These are phyloP conservation scores for Phytophthora fragariae DNA, from an alignment of 352 stramenopile species.

Conservation along the genomic window DNA sequence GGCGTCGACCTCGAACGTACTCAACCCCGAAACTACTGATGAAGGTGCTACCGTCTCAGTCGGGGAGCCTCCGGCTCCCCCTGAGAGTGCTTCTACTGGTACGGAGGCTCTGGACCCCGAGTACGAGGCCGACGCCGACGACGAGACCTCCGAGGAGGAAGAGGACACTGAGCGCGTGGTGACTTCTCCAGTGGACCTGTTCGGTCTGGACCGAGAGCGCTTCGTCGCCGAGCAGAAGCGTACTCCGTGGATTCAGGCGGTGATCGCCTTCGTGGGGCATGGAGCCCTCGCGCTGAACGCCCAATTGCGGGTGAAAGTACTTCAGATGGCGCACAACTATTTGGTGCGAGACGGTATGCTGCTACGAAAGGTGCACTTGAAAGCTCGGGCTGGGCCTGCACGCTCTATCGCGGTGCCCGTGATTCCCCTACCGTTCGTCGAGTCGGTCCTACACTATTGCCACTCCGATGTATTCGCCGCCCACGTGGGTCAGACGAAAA, in stretches of 20 bases:
- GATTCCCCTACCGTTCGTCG: slow-evolving; percentile 7
- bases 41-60: too few species aligned
- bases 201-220: too few species aligned
- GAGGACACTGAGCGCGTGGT: too few species aligned
- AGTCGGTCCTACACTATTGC: slow-evolving; percentile 19
- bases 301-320: background rate
- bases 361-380: slow-evolving; percentile 2
- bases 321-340: background rate
- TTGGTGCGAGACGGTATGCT: background rate
- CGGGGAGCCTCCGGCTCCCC: too few species aligned
- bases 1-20: too few species aligned
- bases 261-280: slow-evolving; percentile 1
- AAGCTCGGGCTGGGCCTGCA: background rate
- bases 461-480: slow-evolving; percentile 11
- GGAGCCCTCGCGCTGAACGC: slow-evolving; percentile 3
- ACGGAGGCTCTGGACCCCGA: too few species aligned
- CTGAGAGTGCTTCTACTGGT: too few species aligned
- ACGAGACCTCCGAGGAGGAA: too few species aligned
- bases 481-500: slow-evolving; percentile 6
- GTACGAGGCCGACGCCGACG: too few species aligned
- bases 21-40: too few species aligned
- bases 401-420: background rate
- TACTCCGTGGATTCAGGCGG: slow-evolving; percentile 8
- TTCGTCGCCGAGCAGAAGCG: background rate
- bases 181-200: too few species aligned